Evolutionary conservation across 208 protist genomes (phyloP).

Genomic region (Wallacemonas sp.): DNA sequence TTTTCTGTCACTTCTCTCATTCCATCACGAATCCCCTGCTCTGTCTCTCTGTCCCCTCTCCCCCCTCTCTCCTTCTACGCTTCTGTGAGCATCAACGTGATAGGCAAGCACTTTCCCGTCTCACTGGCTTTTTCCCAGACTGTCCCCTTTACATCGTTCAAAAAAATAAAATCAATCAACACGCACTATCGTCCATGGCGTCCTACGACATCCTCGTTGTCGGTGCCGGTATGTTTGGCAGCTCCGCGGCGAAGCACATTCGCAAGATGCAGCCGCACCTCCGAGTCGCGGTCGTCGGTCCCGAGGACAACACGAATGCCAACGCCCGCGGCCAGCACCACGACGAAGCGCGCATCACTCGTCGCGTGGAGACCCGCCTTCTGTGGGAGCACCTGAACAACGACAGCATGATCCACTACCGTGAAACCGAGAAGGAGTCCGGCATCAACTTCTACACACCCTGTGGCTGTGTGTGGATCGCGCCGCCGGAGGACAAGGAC

Average conservation of each 20-base stretch:
- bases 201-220: conserved; percentile 24
- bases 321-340: conserved; percentile 24
- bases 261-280: conserved; percentile 8
- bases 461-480: conserved; percentile 17
- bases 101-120: too few species aligned
- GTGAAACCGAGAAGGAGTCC: conserved; percentile 16
- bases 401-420: conserved; percentile 16
- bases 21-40: not conserved
- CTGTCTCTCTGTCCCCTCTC: not conserved
- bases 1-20: too few species aligned
- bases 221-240: conserved; percentile 25
- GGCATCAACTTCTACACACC: conserved; percentile 21
- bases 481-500: conserved; percentile 5
- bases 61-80: not conserved
- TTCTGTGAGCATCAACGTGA: too few species aligned
- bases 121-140: too few species aligned
- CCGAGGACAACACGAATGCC: conserved; percentile 13
- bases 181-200: not conserved
- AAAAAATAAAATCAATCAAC: too few species aligned
- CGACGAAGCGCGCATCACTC: conserved; percentile 25
- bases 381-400: conserved; percentile 17
- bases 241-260: conserved; percentile 19
- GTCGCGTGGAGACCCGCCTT: conserved; percentile 14
- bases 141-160: too few species aligned
- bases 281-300: conserved; percentile 13